phyloP scores from a whole-genome alignment of 306 rosid species.

The Gynostemma pentaphyllum region DNA sequence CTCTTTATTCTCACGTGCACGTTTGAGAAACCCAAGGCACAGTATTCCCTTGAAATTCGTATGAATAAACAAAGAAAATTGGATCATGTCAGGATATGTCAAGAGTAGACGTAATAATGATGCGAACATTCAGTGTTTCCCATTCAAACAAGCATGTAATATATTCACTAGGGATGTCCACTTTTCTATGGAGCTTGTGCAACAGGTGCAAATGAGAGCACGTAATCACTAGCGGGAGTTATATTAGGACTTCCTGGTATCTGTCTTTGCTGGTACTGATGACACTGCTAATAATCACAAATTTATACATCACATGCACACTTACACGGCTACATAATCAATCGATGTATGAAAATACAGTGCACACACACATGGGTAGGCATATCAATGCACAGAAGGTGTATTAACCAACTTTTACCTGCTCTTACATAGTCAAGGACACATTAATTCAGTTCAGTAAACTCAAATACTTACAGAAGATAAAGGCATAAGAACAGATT shows the following conservation, averaged over 20 bases:
- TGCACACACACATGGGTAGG: neutral
- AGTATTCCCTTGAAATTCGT: conserved; percentile 48
- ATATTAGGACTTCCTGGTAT: no score
- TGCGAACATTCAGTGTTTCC: neutral
- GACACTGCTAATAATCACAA: no score
- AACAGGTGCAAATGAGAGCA: no score
- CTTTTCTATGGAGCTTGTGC: no score
- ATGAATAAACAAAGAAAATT: neutral
- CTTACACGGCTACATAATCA: neutral
- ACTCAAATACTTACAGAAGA: neutral
- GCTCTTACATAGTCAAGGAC: neutral
- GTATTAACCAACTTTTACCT: neutral
- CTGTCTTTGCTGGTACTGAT: no score
- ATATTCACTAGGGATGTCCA: no score
- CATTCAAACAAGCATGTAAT: neutral
- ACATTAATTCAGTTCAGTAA: neutral
- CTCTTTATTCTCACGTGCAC: conserved; percentile 48
- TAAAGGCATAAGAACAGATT: neutral
- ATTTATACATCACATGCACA: neutral
- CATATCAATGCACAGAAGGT: neutral
- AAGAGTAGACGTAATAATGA: neutral
- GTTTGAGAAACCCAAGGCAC: conserved; percentile 60
- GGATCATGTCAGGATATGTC: neutral
- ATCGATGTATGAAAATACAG: neutral
- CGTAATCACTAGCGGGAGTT: no score